Conservation (phyloP, 148 eudicot species). For the Selenicereus undatus region DNA sequence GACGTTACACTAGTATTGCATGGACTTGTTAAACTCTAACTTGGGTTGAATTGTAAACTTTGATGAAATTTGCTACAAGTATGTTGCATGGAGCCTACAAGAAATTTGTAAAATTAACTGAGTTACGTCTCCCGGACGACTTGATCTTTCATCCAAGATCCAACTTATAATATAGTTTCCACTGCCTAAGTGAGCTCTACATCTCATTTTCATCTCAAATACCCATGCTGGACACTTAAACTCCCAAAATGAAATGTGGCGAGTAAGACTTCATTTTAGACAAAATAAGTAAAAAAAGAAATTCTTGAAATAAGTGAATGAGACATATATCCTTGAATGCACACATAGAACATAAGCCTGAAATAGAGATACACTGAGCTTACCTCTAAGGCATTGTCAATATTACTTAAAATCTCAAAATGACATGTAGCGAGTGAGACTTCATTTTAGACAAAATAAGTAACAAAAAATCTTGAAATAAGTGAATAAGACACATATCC, state of each 20-base stretch:
- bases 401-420: neutral
- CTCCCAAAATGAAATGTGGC: neutral
- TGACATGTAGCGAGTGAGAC: neutral
- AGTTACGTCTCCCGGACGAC: too few relatives aligned
- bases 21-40: too few relatives aligned
- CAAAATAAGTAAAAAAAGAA: neutral
- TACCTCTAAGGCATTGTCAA: slow-evolving; percentile 85
- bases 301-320: neutral
- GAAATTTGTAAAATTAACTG: too few relatives aligned
- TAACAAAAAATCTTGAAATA: neutral
- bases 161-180: neutral
- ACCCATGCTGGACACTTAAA: neutral
- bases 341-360: neutral
- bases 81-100: too few relatives aligned
- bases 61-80: too few relatives aligned
- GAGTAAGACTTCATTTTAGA: neutral
- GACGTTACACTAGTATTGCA: too few relatives aligned
- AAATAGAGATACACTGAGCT: slow-evolving; percentile 11
- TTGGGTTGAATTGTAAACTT: too few relatives aligned
- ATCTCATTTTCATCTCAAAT: neutral
- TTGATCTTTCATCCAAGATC: too few relatives aligned
- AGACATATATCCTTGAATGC: too few relatives aligned
- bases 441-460: neutral
- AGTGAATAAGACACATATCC: neutral
- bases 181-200: neutral